Evolutionary conservation across 78 protist genomes (phyloP), one percentile per base, ranked within the genome.

Genomic region (Dictyostelium firmibasis): DNA sequence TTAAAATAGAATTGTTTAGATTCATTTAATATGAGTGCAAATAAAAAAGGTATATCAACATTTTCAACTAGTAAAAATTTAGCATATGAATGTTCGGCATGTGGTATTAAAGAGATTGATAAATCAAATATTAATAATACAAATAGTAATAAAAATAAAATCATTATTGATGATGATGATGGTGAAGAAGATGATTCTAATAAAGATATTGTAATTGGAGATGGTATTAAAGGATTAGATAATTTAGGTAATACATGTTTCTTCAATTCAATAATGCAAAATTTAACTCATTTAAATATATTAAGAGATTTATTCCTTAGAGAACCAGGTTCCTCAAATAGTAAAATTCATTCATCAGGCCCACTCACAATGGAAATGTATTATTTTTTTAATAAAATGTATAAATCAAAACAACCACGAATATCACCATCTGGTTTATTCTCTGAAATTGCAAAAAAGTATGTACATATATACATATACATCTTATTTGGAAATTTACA

Each of bases 241-340:
- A 92, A 92, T 83, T 57, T 92, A 33, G 96, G 96, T 4, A 92
- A 92, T 27, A 92, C 96, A 41, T 92, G 96, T 44, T 92, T 92
- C 77, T 92, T 92, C 38, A 92, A 92, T 43, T 92, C 96, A 4
- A 83, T 92, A 25, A 77, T 92, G 85, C 96, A 92, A 62, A 92
- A 92, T 72, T 43, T 92, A 11, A 92, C 91, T 27, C 92, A 92
- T 72, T 29, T 92, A 27, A 77, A 77, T 79, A 23, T 62, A n/a
- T 47, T 92, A 10, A 41, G 96, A 31, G 96, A 92, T 47, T 23
- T 44, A 64, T 43, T 89, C 35, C 57, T 89, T 20, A 85, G 62
- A 1, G 35, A n/a, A 31, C 86, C 94, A 3, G 81, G 87, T 9
- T 31, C 62, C 14, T 3, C 60, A 4, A 50, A 47, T 31, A 89